Conservation (phyloP, 2,329 filamentous ascomycete species). For the Aotearoamyces nothofagi region DNA sequence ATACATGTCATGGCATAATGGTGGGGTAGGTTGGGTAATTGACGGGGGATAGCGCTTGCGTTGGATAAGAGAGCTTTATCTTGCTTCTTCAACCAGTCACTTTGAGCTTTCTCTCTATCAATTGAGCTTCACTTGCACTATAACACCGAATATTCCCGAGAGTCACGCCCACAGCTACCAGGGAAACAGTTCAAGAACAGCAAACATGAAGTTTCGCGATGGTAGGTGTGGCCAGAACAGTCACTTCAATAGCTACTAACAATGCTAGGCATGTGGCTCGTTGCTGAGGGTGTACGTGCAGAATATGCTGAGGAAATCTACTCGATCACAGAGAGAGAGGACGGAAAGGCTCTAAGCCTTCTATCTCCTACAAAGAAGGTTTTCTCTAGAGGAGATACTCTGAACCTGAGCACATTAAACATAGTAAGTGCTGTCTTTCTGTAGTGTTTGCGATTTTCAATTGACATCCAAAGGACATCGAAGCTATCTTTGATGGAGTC, state of each 20-base stretch:
- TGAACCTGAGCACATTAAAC: slow-evolving; percentile 39
- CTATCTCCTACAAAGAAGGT: slow-evolving; percentile 43
- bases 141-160: no score
- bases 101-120: no score
- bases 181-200: no score
- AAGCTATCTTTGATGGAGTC: slow-evolving; percentile 41
- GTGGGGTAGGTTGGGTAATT: no score
- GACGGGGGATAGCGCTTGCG: no score
- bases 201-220: slow-evolving; percentile 45
- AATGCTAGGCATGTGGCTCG: slow-evolving; percentile 51
- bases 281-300: slow-evolving; percentile 40
- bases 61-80: no score
- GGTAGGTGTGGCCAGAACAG: slow-evolving; percentile 23
- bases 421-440: slow-evolving; percentile 21
- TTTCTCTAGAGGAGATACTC: slow-evolving; percentile 33
- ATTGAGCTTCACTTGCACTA: no score
- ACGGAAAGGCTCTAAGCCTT: slow-evolving; percentile 32
- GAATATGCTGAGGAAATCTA: slow-evolving; percentile 54
- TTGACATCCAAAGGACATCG: slow-evolving; percentile 27
- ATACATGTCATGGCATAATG: no score
- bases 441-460: background rate
- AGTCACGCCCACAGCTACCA: no score
- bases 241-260: background rate
- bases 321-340: slow-evolving; percentile 26
- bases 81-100: no score